Conservation (phyloP, 768 basidiomycete genomes). For the Leccinum incarnatum region DNA sequence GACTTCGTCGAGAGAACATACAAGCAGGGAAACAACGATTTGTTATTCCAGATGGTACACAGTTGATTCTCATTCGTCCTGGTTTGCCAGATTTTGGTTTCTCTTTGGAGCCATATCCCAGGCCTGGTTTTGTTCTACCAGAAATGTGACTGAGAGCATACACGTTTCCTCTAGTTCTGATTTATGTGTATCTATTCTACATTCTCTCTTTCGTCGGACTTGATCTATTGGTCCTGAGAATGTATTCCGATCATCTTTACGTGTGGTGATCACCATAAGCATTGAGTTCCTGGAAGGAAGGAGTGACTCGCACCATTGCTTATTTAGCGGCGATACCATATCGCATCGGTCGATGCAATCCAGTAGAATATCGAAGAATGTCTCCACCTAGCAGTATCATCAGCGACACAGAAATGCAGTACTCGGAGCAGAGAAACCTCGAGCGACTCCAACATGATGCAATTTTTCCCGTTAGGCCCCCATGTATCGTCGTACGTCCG, state of each 20-base stretch:
- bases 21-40: no score
- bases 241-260: neutral
- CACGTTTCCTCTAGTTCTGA: no score
- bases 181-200: neutral
- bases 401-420: neutral
- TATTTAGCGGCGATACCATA: slow-evolving; percentile 56
- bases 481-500: slow-evolving; percentile 58
- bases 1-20: no score
- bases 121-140: no score
- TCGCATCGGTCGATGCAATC: slow-evolving; percentile 61
- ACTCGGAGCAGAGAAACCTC: slow-evolving; percentile 44
- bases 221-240: neutral
- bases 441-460: slow-evolving; percentile 62
- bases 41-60: no score
- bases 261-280: neutral
- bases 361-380: slow-evolving; percentile 65
- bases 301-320: neutral
- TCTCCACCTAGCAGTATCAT: slow-evolving; percentile 44
- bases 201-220: neutral
- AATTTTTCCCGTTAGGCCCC: slow-evolving; percentile 75
- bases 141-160: no score
- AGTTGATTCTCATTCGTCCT: no score
- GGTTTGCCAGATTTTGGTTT: no score
- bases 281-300: neutral
- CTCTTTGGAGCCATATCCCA: no score